Evolutionary conservation across 192 early-diverging fungal species (phyloP), one percentile per base, ranked within the genome.

Genomic region (Coemansia sp.): DNA sequence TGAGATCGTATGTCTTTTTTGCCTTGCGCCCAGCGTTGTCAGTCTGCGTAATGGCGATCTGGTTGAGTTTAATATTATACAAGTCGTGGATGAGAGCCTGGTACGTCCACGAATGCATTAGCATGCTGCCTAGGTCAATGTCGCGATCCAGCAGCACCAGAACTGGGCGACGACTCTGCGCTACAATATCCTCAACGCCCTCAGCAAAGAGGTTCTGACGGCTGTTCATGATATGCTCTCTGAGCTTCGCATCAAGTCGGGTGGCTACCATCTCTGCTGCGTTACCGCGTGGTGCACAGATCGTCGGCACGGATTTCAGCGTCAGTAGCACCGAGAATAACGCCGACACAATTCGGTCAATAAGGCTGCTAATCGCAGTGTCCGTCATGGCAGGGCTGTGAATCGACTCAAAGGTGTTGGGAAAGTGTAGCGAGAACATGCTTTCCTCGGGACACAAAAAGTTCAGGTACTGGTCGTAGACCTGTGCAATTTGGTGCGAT

Each of bases 61-160:
- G 87, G 72, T 97, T 98, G 38, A 98, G 86, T 56, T 90, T 90
- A 87, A 99, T 88, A 41, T 95, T 93, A 40, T 95, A 87, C 3
- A 98, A 86, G 75, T 99, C 98, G 79, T 99, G 97, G 12, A 99
- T 87, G 27, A 99, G 84, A 1, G 94, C 92, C 66, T 96, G 91
- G 76, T 99, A 99, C 0, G 97, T 98, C 98, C 98, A 99, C 9
- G 97, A 93, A 78, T 99, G 98, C 61, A 84, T 89, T 53, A 99
- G 84, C 90, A 99, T 94, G 11, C 92, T 87, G 9, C 87, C 86
- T 52, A 98, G 75, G 79, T 99, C 98, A 82, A 96, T 79, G 68
- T 92, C 93, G 38, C 98, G 86, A 62, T 99, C 98, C 29, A 98
- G 75, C 10, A 99, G 76, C 12, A 99, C 87, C 55, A 99, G 82